phyloP scores from a whole-genome alignment of 1,139 yeast genomes.

The Diutina ranongensis region DNA sequence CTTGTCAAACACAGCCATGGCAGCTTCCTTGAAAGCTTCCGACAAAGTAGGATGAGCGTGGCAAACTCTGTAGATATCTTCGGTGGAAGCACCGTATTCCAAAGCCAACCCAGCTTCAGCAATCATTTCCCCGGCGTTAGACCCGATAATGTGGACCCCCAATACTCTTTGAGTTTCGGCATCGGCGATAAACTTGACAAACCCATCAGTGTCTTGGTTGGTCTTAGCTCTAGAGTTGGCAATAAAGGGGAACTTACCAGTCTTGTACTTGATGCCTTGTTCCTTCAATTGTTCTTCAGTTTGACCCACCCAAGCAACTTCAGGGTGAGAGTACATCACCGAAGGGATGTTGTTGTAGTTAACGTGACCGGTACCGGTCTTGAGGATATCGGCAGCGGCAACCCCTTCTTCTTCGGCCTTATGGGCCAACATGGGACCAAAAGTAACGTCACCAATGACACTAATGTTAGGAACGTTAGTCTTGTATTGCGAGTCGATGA shows the following conservation, averaged over 20 bases:
- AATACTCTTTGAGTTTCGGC: constrained; percentile 94
- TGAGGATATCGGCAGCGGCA: constrained; percentile 85
- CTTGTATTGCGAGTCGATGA: constrained; percentile 88
- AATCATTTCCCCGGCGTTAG: constrained; percentile 99
- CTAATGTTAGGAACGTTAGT: constrained; percentile 90
- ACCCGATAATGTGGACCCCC: constrained; percentile 96
- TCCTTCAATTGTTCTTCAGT: constrained; percentile 92
- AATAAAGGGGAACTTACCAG: constrained; percentile 96
- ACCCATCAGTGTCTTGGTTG: constrained; percentile 92
- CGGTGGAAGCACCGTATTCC: constrained; percentile 98
- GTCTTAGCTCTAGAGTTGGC: constrained; percentile 99
- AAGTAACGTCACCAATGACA: constrained; percentile 96
- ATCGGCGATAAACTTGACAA: constrained; percentile 91
- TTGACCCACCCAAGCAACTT: constrained; percentile 98
- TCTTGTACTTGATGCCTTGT: constrained; percentile 82
- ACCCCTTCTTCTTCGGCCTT: constrained; percentile 99
- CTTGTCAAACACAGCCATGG: constrained; percentile 83
- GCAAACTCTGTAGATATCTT: constrained; percentile 93
- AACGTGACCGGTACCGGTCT: constrained; percentile 93
- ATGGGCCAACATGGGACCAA: constrained; percentile 99
- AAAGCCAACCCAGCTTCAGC: constrained; percentile 97
- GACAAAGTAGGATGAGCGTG: constrained; percentile 98
- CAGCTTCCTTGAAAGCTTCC: constrained; percentile 98
- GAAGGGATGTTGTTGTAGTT: constrained; percentile 97
- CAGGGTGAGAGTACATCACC: constrained; percentile 98